phyloP scores from a whole-genome alignment of 2,329 filamentous ascomycete genomes.

The Capronia epimyces region DNA sequence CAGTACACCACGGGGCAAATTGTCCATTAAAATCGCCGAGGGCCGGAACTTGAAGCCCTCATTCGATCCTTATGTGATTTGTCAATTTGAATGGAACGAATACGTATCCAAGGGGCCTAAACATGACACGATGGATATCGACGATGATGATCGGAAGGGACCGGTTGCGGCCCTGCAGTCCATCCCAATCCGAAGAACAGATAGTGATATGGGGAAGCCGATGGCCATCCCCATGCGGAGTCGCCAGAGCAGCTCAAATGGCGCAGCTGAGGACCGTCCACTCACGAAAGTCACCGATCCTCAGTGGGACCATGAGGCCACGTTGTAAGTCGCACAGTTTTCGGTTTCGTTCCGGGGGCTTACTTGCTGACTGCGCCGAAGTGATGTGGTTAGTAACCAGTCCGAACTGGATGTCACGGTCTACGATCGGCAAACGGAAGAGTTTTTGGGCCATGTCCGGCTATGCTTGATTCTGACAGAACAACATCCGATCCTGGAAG shows the following conservation, averaged over 20 bases:
- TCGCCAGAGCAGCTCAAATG: conserved; percentile 93
- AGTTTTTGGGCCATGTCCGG: conserved; percentile 85
- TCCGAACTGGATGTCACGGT: conserved; percentile 89
- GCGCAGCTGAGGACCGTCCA: conserved; percentile 60
- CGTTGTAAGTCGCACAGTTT: conserved; percentile 64
- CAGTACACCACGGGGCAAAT: conserved; percentile 68
- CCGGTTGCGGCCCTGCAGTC: conserved; percentile 50
- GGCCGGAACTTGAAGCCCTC: conserved; percentile 75
- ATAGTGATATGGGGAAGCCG: conserved; percentile 73
- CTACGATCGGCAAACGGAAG: conserved; percentile 84
- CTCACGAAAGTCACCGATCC: conserved; percentile 71
- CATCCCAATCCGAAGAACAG: conserved; percentile 61
- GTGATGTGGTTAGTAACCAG: conserved; percentile 88
- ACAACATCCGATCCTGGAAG: conserved; percentile 65
- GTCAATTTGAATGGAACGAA: conserved; percentile 93
- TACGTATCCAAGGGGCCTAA: conserved; percentile 85
- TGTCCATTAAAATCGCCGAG: conserved; percentile 83
- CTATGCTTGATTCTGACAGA: conserved; percentile 66
- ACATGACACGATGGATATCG: conserved; percentile 53
- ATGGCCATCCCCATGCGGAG: conserved; percentile 98
- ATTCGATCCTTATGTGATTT: conserved; percentile 89
- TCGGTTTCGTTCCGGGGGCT: neutral
- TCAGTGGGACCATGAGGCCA: conserved; percentile 90
- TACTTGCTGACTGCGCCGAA: conserved; percentile 41
- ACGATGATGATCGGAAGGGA: conserved; percentile 56